Base-by-base conservation (phyloP, 2,329 filamentous ascomycete genomes). In the Sporothrix brunneoviolacea region DNA sequence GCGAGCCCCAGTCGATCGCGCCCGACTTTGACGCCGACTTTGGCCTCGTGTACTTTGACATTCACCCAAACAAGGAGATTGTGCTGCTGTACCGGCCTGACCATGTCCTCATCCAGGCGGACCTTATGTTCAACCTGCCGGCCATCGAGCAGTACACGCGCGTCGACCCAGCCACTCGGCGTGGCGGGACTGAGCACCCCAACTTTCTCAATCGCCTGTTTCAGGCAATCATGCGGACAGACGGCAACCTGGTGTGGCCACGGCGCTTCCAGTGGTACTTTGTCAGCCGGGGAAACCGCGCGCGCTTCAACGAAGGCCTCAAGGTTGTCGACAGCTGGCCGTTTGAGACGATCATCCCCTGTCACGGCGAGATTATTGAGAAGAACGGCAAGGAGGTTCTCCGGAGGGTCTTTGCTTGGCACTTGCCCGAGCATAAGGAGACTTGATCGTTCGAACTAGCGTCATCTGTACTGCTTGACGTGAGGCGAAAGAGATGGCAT, bases 91-190 rank as follows among this genome's bases (percentile, higher is more conserved):
- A 95, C 74, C 84, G 83, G 64, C 89, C 88, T 0, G 83, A 87
- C 12, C 72, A 74, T 51, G 86, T 89, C 0, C 70, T 98, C 39
- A 91, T 98, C 62, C 73, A 95, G 69, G 93, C 90, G 6, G 93
- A 98, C 66, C 68, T 97, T 37, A 64, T 97, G 57, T 97, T 97
- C 76, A 97, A 96, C 66, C 70, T 95, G 30, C 93, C 93, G 0
- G 81, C 89, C 0, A 80, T 72, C 0, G 93, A 98, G 70, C 93
- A 97, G 70, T 96, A 88, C 68, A 79, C 79, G 0, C 74, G 72
- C 8, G 73, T 79, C 3, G 51, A 54, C 19, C n/a, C 43, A 6
- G 43, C 48, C 8, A 24, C 38, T 6, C 54, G 53, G 5, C 41
- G 35, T 15, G 69, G 72, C 28, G 70, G 80, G 4, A 74, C 65